A percentile compares a stretch with the other conserved stretches of the same genome.
phyloP scores from a whole-genome alignment of 768 basidiomycete genomes.

The Suillus subaureus region DNA sequence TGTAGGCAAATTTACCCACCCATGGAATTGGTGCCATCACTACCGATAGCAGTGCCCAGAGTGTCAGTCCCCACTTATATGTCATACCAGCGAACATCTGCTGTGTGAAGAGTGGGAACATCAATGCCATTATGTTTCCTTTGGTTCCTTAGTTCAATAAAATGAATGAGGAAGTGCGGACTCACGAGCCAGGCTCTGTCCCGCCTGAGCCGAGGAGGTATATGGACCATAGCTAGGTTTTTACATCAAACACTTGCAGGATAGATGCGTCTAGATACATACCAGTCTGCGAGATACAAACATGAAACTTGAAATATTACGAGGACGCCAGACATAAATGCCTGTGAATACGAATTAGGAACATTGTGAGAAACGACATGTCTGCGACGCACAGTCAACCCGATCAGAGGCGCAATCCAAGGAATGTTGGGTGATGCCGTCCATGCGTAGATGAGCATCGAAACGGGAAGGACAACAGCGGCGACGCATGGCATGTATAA shows the following conservation, averaged over 20 bases:
- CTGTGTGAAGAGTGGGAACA: slow-evolving; percentile 53
- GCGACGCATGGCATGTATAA: slow-evolving; percentile 57
- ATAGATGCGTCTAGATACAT: slow-evolving; percentile 15
- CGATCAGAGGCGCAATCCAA: slow-evolving; percentile 52
- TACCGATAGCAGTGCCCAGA: slow-evolving; percentile 43
- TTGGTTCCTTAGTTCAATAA: background rate
- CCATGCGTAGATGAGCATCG: slow-evolving; percentile 75
- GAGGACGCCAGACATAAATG: slow-evolving; percentile 42
- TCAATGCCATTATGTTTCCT: slow-evolving; percentile 43
- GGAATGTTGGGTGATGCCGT: slow-evolving; percentile 54
- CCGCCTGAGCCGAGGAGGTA: slow-evolving; percentile 58
- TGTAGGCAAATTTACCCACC: slow-evolving; percentile 27
- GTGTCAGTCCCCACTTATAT: slow-evolving; percentile 50
- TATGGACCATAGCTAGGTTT: slow-evolving; percentile 42
- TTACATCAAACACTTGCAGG: background rate
- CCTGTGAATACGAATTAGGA: slow-evolving; percentile 26
- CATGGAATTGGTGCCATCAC: slow-evolving; percentile 49
- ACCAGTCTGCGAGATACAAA: slow-evolving; percentile 56
- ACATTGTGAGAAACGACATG: background rate
- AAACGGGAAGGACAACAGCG: slow-evolving; percentile 52
- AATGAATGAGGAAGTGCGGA: slow-evolving; percentile 1
- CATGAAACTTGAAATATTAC: slow-evolving; percentile 48
- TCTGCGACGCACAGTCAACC: slow-evolving; percentile 21
- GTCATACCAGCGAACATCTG: slow-evolving; percentile 49
- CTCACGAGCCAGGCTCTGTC: slow-evolving; percentile 49